phyloP scores from a whole-genome alignment of 2,329 filamentous ascomycete species.

The Penicillium sp. region DNA sequence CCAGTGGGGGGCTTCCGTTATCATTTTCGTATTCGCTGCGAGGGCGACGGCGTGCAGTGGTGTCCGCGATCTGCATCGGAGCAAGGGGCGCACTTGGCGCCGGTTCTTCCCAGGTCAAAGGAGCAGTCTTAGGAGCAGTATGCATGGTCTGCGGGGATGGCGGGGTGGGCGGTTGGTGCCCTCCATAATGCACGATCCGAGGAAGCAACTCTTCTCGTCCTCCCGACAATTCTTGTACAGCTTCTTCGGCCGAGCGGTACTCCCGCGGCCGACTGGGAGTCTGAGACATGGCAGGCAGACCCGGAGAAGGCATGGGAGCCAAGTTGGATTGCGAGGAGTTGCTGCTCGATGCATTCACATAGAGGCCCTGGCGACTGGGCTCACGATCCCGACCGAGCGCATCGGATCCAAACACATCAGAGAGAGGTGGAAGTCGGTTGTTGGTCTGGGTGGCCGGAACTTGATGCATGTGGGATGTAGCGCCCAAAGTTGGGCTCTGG shows the following conservation, averaged over 20 bases:
- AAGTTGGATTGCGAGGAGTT: slow-evolving; percentile 65
- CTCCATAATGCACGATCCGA: slow-evolving; percentile 92
- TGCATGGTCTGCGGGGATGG: slow-evolving; percentile 62
- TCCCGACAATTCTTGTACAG: slow-evolving; percentile 82
- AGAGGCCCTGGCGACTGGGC: slow-evolving; percentile 34
- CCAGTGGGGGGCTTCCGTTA: slow-evolving; percentile 80
- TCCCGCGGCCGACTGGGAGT: slow-evolving; percentile 69
- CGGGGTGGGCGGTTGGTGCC: slow-evolving; percentile 88
- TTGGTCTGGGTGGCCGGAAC: slow-evolving; percentile 82
- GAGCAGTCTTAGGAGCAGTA: slow-evolving; percentile 29
- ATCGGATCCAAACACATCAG: slow-evolving; percentile 86
- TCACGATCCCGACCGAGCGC: slow-evolving; percentile 55
- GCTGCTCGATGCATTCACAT: slow-evolving; percentile 61
- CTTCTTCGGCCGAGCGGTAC: slow-evolving; percentile 94
- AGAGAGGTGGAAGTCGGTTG: slow-evolving; percentile 89
- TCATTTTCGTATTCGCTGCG: slow-evolving; percentile 90
- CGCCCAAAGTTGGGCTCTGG: slow-evolving; percentile 77
- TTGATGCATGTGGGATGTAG: slow-evolving; percentile 87
- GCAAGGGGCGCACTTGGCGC: slow-evolving; percentile 62
- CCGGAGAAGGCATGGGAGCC: slow-evolving; percentile 74
- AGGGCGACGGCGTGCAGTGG: slow-evolving; percentile 64
- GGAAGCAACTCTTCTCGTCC: slow-evolving; percentile 91
- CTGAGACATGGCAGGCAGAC: slow-evolving; percentile 61
- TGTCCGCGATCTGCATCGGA: slow-evolving; percentile 37
- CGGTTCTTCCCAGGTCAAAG: slow-evolving; percentile 50